These are phyloP conservation scores for Chloranthus sessilifolius DNA, from an alignment of 164 flowering plant species.

Conservation along the genomic window DNA sequence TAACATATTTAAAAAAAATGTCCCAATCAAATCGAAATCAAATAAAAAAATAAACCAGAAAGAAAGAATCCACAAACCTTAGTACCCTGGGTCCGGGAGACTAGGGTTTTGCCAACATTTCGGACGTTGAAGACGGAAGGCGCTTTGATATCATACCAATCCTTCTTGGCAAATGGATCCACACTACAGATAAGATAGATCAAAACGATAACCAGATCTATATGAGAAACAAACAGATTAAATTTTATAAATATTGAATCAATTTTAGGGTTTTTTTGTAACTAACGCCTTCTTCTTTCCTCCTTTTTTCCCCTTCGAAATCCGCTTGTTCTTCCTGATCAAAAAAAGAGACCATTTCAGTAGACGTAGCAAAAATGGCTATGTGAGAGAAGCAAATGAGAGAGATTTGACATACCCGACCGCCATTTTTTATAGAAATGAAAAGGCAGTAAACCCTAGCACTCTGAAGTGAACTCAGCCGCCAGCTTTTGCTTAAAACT, in stretches of 20 bases:
- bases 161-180: slow-evolving; percentile 89
- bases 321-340: slow-evolving; percentile 96
- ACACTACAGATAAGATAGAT: slow-evolving; percentile 35
- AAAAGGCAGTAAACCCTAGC: too few relatives aligned
- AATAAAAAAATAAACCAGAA: background rate
- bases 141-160: slow-evolving; percentile 89
- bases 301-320: slow-evolving; percentile 90
- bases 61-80: slow-evolving; percentile 34
- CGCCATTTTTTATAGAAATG: too few relatives aligned
- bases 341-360: too few relatives aligned
- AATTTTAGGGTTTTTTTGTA: background rate
- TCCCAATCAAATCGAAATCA: too few relatives aligned
- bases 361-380: too few relatives aligned
- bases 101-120: slow-evolving; percentile 83
- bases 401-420: too few relatives aligned
- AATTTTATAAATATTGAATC: background rate
- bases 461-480: too few relatives aligned
- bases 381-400: too few relatives aligned
- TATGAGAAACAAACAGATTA: background rate
- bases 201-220: background rate
- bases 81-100: slow-evolving; percentile 87
- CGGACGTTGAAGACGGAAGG: slow-evolving; percentile 51
- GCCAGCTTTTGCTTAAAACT: too few relatives aligned
- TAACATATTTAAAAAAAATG: too few relatives aligned
- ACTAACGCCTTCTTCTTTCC: slow-evolving; percentile 91